Percentiles rank a stretch among this genome's conserved stretches.
phyloP scores from a whole-genome alignment of 345 rosid genomes.

The Mangifera indica region DNA sequence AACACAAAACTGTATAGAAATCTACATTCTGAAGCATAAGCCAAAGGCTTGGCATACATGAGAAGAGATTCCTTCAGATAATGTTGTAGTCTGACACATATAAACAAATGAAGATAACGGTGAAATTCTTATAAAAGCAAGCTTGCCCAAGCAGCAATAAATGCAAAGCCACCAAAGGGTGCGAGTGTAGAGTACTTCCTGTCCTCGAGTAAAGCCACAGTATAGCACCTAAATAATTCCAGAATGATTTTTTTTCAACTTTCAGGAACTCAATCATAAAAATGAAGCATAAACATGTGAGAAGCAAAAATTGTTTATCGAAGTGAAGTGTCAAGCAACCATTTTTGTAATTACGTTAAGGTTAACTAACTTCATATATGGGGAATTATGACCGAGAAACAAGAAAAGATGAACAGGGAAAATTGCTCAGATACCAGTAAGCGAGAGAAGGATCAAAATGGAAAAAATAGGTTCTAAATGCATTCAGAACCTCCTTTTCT shows the following conservation, averaged over 20 bases:
- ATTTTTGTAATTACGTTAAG: neutral
- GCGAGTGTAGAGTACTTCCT: constrained; percentile 70
- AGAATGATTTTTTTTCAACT: neutral
- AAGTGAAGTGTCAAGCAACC: neutral
- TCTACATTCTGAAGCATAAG: neutral
- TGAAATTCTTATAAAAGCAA: constrained; percentile 65
- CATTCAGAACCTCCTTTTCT: no score
- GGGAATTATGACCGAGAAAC: neutral
- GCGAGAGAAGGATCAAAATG: no score
- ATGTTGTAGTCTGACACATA: constrained; percentile 1
- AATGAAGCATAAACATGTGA: neutral
- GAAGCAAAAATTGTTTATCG: neutral
- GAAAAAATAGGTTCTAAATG: neutral
- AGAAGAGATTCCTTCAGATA: neutral
- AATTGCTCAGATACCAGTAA: no score
- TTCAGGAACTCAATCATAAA: neutral
- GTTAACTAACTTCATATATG: neutral
- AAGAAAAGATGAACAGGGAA: no score
- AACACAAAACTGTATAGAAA: neutral
- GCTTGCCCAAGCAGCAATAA: constrained; percentile 85
- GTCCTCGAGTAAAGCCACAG: constrained; percentile 81
- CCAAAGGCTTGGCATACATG: neutral
- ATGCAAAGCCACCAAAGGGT: constrained; percentile 89
- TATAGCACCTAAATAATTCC: constrained; percentile 63
- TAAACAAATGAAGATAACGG: neutral